A percentile compares a stretch with the other conserved stretches of the same genome.
Conservation (phyloP, 2,329 filamentous ascomycete species). For the Zalaria sp. region DNA sequence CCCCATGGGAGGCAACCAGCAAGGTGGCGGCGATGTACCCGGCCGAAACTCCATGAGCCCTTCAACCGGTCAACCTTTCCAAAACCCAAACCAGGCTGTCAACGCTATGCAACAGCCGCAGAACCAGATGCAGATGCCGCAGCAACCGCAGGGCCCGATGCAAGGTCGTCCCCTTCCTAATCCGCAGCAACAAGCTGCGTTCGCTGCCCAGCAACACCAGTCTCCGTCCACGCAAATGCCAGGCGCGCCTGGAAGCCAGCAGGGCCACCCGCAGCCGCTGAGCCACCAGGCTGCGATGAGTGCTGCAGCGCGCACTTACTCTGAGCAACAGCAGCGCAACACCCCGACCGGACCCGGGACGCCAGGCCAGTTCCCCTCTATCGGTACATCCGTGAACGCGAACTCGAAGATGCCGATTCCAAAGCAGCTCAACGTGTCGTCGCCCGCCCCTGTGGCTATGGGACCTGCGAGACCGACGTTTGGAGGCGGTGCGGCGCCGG, state of each 20-base stretch:
- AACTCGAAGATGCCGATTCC: constrained; percentile 67
- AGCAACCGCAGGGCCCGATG: constrained; percentile 12
- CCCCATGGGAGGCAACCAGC: neutral
- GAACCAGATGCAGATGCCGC: constrained; percentile 13
- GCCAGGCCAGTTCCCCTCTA: constrained; percentile 6
- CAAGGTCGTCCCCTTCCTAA: neutral
- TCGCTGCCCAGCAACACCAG: constrained; percentile 12
- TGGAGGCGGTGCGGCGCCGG: constrained; percentile 63
- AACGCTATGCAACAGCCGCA: constrained; percentile 16
- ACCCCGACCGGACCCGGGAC: constrained; percentile 9
- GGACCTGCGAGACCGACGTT: constrained; percentile 65
- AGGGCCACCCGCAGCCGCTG: constrained; percentile 10
- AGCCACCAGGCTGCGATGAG: constrained; percentile 10
- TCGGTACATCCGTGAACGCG: constrained; percentile 16
- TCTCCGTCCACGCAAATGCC: constrained; percentile 12
- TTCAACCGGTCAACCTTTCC: neutral
- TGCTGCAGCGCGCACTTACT: constrained; percentile 6
- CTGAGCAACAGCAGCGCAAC: constrained; percentile 5
- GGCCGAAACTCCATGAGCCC: constrained; percentile 1
- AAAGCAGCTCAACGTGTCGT: constrained; percentile 59
- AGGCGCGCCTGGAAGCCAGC: constrained; percentile 9
- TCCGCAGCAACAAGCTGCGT: constrained; percentile 5
- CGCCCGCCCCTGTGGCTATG: constrained; percentile 64
- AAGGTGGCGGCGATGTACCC: neutral
- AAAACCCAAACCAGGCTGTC: neutral